A percentile compares a stretch with the other conserved stretches of the same genome.
Conservation (phyloP, 2,329 filamentous ascomycete genomes). For the Hirsutella minnesotensis region DNA sequence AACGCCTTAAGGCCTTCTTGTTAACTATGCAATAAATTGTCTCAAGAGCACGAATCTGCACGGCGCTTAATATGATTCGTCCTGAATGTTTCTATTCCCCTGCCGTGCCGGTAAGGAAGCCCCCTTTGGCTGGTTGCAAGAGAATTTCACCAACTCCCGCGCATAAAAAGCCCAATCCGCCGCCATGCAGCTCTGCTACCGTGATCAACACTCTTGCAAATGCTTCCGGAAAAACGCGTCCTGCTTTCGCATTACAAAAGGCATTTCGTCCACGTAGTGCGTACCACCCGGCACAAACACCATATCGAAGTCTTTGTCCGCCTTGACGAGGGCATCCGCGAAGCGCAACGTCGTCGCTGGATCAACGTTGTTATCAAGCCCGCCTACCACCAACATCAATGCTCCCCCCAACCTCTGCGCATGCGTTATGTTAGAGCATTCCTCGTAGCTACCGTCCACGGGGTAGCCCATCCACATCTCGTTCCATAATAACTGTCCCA, state of each 20-base stretch:
- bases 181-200: background rate
- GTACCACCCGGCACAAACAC: slow-evolving; percentile 13
- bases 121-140: too few species aligned
- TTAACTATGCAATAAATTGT: too few species aligned
- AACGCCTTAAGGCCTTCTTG: too few species aligned
- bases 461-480: slow-evolving; percentile 21
- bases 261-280: background rate
- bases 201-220: background rate
- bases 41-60: too few species aligned
- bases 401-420: slow-evolving; percentile 14
- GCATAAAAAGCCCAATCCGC: too few species aligned
- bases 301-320: slow-evolving; percentile 17
- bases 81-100: too few species aligned
- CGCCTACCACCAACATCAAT: slow-evolving; percentile 17
- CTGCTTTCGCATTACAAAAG: slow-evolving; percentile 1
- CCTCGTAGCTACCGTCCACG: slow-evolving; percentile 15
- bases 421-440: slow-evolving; percentile 15
- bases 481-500: slow-evolving; percentile 19
- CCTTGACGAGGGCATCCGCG: slow-evolving; percentile 13
- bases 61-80: too few species aligned
- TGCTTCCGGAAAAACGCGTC: background rate
- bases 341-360: slow-evolving; percentile 17
- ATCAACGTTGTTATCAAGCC: slow-evolving; percentile 17
- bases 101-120: too few species aligned
- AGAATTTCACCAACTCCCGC: too few species aligned